Evolutionary conservation across 768 basidiomycete genomes (phyloP), one percentile per base, ranked within the genome.

Genomic region (Ephemerocybe angulata): DNA sequence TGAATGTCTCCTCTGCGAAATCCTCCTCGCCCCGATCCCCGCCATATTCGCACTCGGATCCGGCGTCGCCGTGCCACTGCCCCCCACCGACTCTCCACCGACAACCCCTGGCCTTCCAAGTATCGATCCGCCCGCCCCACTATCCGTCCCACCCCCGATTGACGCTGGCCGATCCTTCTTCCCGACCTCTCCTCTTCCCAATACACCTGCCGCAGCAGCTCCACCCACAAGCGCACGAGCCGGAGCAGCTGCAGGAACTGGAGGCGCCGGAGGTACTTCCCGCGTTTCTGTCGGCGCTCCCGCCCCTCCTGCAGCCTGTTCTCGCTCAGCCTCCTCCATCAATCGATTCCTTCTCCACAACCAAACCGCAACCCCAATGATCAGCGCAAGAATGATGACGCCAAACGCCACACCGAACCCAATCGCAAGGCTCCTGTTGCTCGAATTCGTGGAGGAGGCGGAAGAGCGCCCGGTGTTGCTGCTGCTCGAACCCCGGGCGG

Each of bases 361-460:
- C 38, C 38, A 41, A 19, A 41, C 15, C 5, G 21, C 21, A 19
- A 41, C n/a, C 15, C 38, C 38, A 10, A 41, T 19, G 38, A 41
- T 13, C 15, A 41, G 38, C 15, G 21, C 17, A 17, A 41, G 8
- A 5, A 50, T 21, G 27, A 50, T 27, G 27, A 50, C 29, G 30
- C 48, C 48, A 21, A 50, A 50, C 3, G 48, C 48, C 13, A 50
- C 48, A 7, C 48, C 48, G 21, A 50, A 50, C 30, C 48, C 48
- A 24, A 50, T 50, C 1, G 48, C 48, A 19, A 50, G 46, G 17
- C 48, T 19, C 35, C 21, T 50, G 22, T 22, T 46, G 43, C 6
- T 13, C 7, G 28, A 29, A 13, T n/a, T 30, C 6, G 48, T 30
- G 2, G 47, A 50, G 11, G 48, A 50, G 48, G 30, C 6, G 19